Evolutionary conservation across 1,284 basidiomycete species (phyloP).

Genomic region (Tilletia walkeri): DNA sequence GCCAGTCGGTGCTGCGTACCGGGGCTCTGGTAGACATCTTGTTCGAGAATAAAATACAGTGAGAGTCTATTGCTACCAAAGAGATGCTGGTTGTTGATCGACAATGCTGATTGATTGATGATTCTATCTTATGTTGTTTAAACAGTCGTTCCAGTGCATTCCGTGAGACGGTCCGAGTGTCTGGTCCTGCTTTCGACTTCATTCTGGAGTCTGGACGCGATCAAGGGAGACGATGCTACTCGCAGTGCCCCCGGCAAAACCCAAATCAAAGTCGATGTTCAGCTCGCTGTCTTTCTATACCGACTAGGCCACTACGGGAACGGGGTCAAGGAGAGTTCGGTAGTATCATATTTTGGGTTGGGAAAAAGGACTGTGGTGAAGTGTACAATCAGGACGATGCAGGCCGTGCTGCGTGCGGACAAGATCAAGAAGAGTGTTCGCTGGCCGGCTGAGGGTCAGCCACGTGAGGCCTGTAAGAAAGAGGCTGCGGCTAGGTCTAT

Average conservation of each 20-base stretch:
- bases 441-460: neutral
- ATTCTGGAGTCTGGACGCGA: neutral
- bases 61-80: neutral
- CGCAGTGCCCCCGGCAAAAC: neutral
- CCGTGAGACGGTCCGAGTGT: neutral
- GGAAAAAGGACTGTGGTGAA: neutral
- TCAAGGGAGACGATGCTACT: neutral
- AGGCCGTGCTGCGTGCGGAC: neutral
- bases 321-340: neutral
- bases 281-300: neutral
- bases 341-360: neutral
- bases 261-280: neutral
- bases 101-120: neutral
- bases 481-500: neutral
- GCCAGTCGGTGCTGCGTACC: neutral
- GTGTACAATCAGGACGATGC: neutral
- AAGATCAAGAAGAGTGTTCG: neutral
- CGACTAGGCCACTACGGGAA: conserved; percentile 11
- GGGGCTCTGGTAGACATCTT: neutral
- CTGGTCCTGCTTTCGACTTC: neutral
- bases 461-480: neutral
- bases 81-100: neutral
- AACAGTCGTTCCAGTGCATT: neutral
- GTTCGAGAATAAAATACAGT: neutral
- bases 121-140: neutral